Evolutionary conservation across 1,284 basidiomycete genomes (phyloP).

Genomic region (Apiotrichum sp.): DNA sequence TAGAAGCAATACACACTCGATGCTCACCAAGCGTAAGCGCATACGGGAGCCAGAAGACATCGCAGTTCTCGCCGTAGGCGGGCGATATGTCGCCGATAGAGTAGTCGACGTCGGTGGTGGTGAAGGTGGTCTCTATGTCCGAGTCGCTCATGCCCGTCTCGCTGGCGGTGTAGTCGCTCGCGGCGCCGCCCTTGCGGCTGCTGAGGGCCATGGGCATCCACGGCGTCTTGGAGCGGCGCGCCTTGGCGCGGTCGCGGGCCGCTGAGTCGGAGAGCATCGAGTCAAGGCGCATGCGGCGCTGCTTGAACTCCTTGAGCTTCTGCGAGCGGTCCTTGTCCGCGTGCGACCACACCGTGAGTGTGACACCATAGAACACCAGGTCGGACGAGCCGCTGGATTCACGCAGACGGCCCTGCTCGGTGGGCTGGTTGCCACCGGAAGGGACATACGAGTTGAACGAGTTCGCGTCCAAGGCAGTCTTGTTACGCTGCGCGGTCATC

Average conservation of each 20-base stretch:
- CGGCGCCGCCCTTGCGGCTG: slow-evolving; percentile 1
- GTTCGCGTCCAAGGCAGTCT: slow-evolving; percentile 47
- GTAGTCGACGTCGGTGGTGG: slow-evolving; percentile 11
- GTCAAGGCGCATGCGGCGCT: slow-evolving; percentile 21
- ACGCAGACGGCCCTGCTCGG: slow-evolving; percentile 60
- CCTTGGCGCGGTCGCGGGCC: slow-evolving; percentile 2
- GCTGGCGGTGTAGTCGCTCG: slow-evolving; percentile 51
- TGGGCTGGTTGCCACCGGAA: slow-evolving; percentile 20
- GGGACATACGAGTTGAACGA: slow-evolving; percentile 33
- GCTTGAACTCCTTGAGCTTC: slow-evolving; percentile 32
- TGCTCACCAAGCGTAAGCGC: slow-evolving; percentile 57
- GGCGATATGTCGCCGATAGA: slow-evolving; percentile 18
- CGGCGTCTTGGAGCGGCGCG: slow-evolving; percentile 9
- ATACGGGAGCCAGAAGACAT: slow-evolving; percentile 88
- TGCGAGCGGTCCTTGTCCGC: slow-evolving; percentile 73
- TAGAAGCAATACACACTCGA: background rate
- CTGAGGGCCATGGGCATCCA: slow-evolving; percentile 6
- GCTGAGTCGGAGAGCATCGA: slow-evolving; percentile 10
- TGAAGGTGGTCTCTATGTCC: slow-evolving; percentile 36
- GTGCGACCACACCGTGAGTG: slow-evolving; percentile 87
- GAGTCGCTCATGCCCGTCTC: slow-evolving; percentile 69
- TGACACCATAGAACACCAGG: slow-evolving; percentile 75
- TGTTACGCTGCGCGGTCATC: slow-evolving; percentile 23
- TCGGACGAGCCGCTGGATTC: slow-evolving; percentile 49
- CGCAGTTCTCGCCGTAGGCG: slow-evolving; percentile 53